Conservation (phyloP, 129 eudicot genomes). For the Centaurea solstitialis region DNA sequence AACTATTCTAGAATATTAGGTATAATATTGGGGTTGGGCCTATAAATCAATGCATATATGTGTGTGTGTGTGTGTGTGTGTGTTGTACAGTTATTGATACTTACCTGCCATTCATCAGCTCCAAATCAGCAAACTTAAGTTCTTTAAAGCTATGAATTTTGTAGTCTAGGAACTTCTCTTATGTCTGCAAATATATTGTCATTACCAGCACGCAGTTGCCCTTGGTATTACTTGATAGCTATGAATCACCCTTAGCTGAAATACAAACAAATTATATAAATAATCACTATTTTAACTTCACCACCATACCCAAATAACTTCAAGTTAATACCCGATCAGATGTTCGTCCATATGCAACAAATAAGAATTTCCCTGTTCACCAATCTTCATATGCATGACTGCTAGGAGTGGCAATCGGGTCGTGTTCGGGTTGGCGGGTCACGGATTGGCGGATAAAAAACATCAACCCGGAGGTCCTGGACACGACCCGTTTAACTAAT, state of each 20-base stretch:
- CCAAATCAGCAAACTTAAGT: not conserved
- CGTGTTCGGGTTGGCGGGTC: too few relatives aligned
- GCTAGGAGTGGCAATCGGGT: too few relatives aligned
- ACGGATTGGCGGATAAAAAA: too few relatives aligned
- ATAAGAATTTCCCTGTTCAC: not conserved
- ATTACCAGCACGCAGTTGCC: not conserved
- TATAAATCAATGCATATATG: too few relatives aligned
- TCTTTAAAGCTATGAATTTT: not conserved
- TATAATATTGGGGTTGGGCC: too few relatives aligned
- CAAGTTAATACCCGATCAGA: not conserved
- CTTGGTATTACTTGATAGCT: constrained; percentile 4
- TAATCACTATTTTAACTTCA: not conserved
- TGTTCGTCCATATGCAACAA: not conserved
- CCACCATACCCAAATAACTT: not conserved
- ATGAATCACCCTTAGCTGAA: constrained; percentile 16
- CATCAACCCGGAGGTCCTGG: too few relatives aligned
- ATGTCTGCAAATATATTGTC: not conserved
- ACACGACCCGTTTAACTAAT: too few relatives aligned
- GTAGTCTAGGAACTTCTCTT: not conserved
- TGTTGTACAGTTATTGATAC: not conserved
- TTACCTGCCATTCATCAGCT: not conserved
- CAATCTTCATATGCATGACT: not conserved
- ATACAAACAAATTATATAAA: not conserved
- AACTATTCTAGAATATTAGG: too few relatives aligned
- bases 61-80: not conserved